Evolutionary conservation across 1,139 yeast species (phyloP).

Genomic region (Zygoascus sp.): DNA sequence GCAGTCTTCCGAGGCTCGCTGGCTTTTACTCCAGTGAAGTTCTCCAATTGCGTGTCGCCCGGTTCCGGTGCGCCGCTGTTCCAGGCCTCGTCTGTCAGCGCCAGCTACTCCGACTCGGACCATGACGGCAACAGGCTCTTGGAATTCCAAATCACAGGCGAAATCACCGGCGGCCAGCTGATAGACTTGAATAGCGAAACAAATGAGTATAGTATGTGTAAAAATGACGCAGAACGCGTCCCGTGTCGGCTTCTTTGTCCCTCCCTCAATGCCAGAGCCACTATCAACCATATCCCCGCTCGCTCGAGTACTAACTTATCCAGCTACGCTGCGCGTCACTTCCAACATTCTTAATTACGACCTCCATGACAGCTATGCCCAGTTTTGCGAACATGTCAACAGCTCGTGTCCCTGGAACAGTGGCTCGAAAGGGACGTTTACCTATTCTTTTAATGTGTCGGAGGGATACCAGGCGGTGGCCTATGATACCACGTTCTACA

Average conservation of each 20-base stretch:
- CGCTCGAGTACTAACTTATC: no score
- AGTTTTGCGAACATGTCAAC: conserved; percentile 29
- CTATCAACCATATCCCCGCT: no score
- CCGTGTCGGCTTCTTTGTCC: background rate
- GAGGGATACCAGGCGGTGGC: conserved; percentile 30
- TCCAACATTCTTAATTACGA: conserved; percentile 24
- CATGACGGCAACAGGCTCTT: background rate
- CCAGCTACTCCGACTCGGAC: background rate
- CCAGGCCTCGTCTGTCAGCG: conserved; percentile 5
- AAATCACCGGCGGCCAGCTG: background rate
- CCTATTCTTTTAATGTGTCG: conserved; percentile 24
- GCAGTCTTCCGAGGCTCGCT: background rate
- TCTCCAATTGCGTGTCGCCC: conserved; percentile 7
- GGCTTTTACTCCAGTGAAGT: background rate
- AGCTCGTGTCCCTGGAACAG: conserved; percentile 31
- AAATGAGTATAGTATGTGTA: conserved; percentile 8
- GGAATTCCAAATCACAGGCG: background rate
- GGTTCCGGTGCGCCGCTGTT: conserved; percentile 4
- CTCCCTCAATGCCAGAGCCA: background rate
- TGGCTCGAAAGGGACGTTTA: conserved; percentile 24
- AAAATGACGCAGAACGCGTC: no score
- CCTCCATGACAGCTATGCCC: conserved; percentile 22
- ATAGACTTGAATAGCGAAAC: conserved; percentile 15
- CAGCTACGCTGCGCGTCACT: conserved; percentile 28
- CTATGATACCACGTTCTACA: conserved; percentile 28